Evolutionary conservation across 23 red algal species (phyloP), one percentile per base, ranked within the genome.

Genomic region (Gracilariopsis chorda): DNA sequence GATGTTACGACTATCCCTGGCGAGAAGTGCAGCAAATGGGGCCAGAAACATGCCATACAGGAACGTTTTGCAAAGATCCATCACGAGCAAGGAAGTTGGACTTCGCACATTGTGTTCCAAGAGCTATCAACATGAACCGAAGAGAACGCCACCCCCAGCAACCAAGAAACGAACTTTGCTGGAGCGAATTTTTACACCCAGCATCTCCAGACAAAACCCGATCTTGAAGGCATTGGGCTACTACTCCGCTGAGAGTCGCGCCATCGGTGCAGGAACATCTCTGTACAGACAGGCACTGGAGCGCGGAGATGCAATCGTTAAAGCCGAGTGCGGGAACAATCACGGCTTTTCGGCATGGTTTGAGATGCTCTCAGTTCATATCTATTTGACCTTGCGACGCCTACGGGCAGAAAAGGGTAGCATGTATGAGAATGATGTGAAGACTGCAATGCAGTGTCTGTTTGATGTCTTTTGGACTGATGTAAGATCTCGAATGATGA

Each of bases 391-490:
- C 10, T 72, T 91, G 58, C 36, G 77, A 51, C 44, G 88, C 41
- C 73, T 91, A 3, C 73, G 88, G n/a, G 56, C 62, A 12, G 88
- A 91, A 36, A 91, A 91, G 58, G 88, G 74, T 6, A 70, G 41
- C 48, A 2, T 46, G 17, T 76, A 32, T 8, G 88, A 91, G 75
- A 72, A 27, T 24, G 58, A 91, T 43, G 88, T 82, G 43, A 82
- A 68, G 47, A 80, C 46, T n/a, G 74, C 37, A 14, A 91, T 91
- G 88, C 88, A 91, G 35, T 72, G 60, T 17, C 72, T 91, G 37
- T 81, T 91, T 82, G 88, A 91, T 43, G 58, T 82, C 42, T 91
- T 91, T 30, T 91, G 88, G 88, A 82, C 75, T 19, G 88, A 91
- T 46, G 88, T 91, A 19, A 27, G 77, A 23, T 68, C 53, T 21